Base-by-base conservation (phyloP, 192 early-diverging fungal genomes). In the Coemansia sp. region DNA sequence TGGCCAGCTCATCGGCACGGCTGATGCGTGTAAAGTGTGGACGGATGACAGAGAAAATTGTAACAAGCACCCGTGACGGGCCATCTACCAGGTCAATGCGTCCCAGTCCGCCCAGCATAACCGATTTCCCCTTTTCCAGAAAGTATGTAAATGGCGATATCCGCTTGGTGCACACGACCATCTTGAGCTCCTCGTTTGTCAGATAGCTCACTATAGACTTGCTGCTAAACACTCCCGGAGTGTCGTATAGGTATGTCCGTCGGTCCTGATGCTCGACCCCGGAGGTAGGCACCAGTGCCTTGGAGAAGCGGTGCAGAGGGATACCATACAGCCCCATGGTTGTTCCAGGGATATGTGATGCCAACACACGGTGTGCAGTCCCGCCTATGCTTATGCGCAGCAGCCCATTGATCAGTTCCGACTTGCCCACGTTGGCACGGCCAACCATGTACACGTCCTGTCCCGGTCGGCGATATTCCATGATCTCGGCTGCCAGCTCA, bases 341-440 rank as follows among this genome's bases (percentile, higher is more conserved):
- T 10, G 89, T 91, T 10, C 89, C 89, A 16, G 87, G 89, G 39
- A 87, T 55, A 32, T 67, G 58, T 15, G 85, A 87, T 30, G 80
- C 78, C 10, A 85, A 81, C 7, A 84, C 81, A 38, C 71, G 76
- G 60, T 84, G 77, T 15, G 55, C 56, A 1, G 72, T 67, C 15
- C 71, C 69, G 15, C 66, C 71, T 11, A 69, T 64, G 51, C 69
- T 76, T 41, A 83, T 80, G 15, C 82, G 64, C 44, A 85, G 61
- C n/a, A 91, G 54, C 17, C 79, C 79, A 45, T 87, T 85, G 41
- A 91, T 65, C 9, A 91, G 67, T 40, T 85, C 87, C 2, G 87
- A 88, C 69, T 91, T 91, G 26, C 89, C 89, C 10, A 85, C 89
- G 56, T 91, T 91, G 2, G 86, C 81, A 30, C 83, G 80, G 6